A percentile compares a stretch with the other conserved stretches of the same genome.
Evolutionary conservation across 768 basidiomycete genomes (phyloP).

Genomic region (Tricholomella constricta): DNA sequence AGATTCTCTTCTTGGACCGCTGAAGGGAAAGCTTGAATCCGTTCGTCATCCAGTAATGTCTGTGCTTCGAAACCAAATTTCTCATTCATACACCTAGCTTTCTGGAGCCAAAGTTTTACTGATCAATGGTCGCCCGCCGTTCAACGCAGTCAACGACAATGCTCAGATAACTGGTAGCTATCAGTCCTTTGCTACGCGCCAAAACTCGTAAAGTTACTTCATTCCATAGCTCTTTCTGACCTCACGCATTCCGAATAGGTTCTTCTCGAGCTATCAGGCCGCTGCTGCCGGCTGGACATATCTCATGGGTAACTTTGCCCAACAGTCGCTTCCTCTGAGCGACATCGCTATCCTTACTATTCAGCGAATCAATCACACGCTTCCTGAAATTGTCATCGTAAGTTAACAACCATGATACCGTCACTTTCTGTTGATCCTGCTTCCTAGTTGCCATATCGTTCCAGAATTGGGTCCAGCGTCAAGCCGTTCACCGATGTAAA

Average conservation of each 20-base stretch:
- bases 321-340: conserved; percentile 50
- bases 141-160: conserved; percentile 51
- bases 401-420: conserved; percentile 14
- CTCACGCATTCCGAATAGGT: conserved; percentile 27
- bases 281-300: conserved; percentile 42
- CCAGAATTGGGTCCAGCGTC: conserved; percentile 44
- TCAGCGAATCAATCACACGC: conserved; percentile 39
- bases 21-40: conserved; percentile 49
- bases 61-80: neutral
- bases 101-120: conserved; percentile 55
- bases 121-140: conserved; percentile 55
- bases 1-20: conserved; percentile 43
- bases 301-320: conserved; percentile 56
- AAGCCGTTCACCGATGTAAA: conserved; percentile 48
- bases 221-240: neutral
- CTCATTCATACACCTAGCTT: conserved; percentile 24
- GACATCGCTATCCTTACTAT: conserved; percentile 52
- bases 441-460: conserved; percentile 58
- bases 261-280: conserved; percentile 47
- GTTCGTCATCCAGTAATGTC: conserved; percentile 26
- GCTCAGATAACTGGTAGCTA: conserved; percentile 52
- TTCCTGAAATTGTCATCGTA: conserved; percentile 48
- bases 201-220: conserved; percentile 40
- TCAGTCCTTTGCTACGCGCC: conserved; percentile 52
- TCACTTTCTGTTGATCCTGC: neutral